Base-by-base conservation (phyloP, 768 basidiomycete species). In the Lactarius hengduanensis region DNA sequence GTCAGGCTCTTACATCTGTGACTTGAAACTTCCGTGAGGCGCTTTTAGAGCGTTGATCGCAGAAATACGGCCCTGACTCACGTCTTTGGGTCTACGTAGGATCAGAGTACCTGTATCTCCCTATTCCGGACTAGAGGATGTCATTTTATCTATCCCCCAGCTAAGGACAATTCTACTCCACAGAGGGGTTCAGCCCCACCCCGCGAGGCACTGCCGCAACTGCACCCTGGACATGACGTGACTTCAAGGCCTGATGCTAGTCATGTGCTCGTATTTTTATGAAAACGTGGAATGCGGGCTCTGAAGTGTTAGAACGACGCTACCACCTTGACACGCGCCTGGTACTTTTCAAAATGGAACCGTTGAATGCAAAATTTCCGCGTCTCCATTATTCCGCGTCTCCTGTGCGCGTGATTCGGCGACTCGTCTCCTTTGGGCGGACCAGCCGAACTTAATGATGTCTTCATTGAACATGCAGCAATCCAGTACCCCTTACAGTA, bases 41-140 rank as follows among this genome's bases (percentile, higher is more conserved):
- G 61, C 56, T 53, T 50, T 66, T 47, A 26, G 32, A 53, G 38
- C 61, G 61, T 53, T 20, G 13, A 57, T 61, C 36, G 16, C 15
- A 26, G 55, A n/a, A n/a, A 13, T 8, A 28, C 18, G 3, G 34
- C 47, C 22, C 30, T 47, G n/a, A 7, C 18, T 30, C 54, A 26
- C 10, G 15, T 30, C 22, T 26, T 16, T 1, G 26, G 28, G 54
- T 16, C 9, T 26, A 6, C 50, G 11, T 28, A 53, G 50, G 26
- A 28, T 53, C 50, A 26, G 26, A 26, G 26, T 15, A 15, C 26
- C 13, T 53, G 50, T 26, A 53, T 53, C 50, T 53, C 50, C 50
- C 5, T 26, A 53, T 53, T 26, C 15, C n/a, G 50, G 22, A 53
- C 22, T 15, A 26, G 26, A 28, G 50, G 22, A 26, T 11, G 22